A percentile compares a stretch with the other conserved stretches of the same genome.
Conservation (phyloP, 495 filamentous ascomycete genomes). For the Arthonia radiata region DNA sequence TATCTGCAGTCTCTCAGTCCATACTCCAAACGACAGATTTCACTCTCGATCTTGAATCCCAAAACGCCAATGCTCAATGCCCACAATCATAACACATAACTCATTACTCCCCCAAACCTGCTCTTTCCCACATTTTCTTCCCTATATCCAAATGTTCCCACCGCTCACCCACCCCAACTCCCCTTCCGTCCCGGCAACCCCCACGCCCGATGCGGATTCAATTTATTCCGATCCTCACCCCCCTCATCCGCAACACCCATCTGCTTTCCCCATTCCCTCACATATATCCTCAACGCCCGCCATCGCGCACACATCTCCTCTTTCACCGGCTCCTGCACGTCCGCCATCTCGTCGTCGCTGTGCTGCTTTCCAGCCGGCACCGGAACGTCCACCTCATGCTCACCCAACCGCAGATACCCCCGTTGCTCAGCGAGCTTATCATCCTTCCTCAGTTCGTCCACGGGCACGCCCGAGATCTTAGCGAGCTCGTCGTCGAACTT, state of each 20-base stretch:
- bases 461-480: constrained; percentile 41
- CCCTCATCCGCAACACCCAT: constrained; percentile 23
- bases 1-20: no score
- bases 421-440: constrained; percentile 33
- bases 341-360: no score
- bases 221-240: constrained; percentile 13
- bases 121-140: no score
- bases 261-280: constrained; percentile 64
- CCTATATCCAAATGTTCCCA: no score
- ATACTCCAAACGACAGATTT: no score
- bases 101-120: no score
- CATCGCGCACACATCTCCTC: constrained; percentile 39
- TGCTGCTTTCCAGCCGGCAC: no score
- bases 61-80: no score
- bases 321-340: constrained; percentile 10
- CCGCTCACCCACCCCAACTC: constrained; percentile 50
- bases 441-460: constrained; percentile 42
- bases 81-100: no score
- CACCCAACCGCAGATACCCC: constrained; percentile 41
- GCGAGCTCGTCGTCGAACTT: constrained; percentile 62
- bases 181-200: constrained; percentile 49
- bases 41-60: no score
- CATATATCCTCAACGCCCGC: constrained; percentile 58
- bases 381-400: constrained; percentile 16
- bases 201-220: constrained; percentile 20